Base-by-base conservation (phyloP, 2,329 filamentous ascomycete species). In the Arthrobotrys sphaeroides region DNA sequence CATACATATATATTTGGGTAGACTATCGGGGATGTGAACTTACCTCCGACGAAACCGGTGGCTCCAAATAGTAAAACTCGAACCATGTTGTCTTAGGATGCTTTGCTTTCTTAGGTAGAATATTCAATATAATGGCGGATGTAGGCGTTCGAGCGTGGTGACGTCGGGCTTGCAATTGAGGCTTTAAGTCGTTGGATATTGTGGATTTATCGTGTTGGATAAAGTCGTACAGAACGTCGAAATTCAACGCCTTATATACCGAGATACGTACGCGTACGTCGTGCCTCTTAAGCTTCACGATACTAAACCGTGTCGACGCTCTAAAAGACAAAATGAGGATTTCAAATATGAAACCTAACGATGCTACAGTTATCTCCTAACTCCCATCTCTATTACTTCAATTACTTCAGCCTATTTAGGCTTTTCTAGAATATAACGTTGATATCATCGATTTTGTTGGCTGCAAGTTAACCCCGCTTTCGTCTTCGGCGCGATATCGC, bases 21-120 rank as follows among this genome's bases (percentile, higher is more conserved):
- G 61, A 36, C 4, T 66, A 47, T 12, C 13, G 5, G 9, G 10
- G 18, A 6, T 6, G 13, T 7, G 16, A 7, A 75, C 73, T 65
- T 49, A 26, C 75, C 69, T 51, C 82, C 82, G 9, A 83, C 60
- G 59, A 81, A 82, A 64, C 82, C 82, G 2, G 80, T 79, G 10
- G 79, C 80, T 18, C 81, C 81, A 55, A 82, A 72, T 47, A 83
- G 64, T 43, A 82, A 78, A 66, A 82, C 77, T 76, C 80, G 79
- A 3, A 81, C 77, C 81, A 82, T 82, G 20, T 72, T 76, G 18
- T n/a, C n/a, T n/a, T n/a, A n/a, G n/a, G 20, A 53, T 22, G 5
- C 24, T 13, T 66, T 3, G 18, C 28, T 13, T 13, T 10, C 10
- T 33, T 33, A n/a, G n/a, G n/a, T n/a, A n/a, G n/a, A n/a, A n/a